Percentiles rank a stretch among this genome's conserved stretches.
Conservation (phyloP, 2,329 filamentous ascomycete genomes). For the Diaporthe aspalathi region DNA sequence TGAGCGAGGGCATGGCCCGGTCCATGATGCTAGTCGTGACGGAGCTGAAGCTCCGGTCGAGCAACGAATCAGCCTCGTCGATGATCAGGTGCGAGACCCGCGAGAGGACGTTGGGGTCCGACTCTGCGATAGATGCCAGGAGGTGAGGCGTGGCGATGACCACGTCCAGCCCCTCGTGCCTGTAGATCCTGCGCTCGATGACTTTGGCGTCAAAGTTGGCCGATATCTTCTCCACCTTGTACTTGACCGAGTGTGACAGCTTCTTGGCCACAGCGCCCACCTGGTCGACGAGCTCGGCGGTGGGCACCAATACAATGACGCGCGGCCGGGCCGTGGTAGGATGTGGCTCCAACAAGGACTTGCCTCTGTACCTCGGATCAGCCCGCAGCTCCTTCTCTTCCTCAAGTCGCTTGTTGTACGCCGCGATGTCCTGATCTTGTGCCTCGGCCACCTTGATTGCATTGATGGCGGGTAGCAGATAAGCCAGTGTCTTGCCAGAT, state of each 20-base stretch:
- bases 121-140: constrained; percentile 86
- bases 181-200: constrained; percentile 88
- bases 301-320: constrained; percentile 89
- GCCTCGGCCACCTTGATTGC: constrained; percentile 83
- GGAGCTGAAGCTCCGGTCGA: constrained; percentile 91
- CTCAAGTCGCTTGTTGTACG: constrained; percentile 66
- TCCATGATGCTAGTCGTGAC: constrained; percentile 87
- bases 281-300: constrained; percentile 90
- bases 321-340: constrained; percentile 82
- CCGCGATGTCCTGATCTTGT: constrained; percentile 67
- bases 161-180: constrained; percentile 83
- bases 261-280: constrained; percentile 84
- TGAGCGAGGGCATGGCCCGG: constrained; percentile 80
- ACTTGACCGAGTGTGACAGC: constrained; percentile 87
- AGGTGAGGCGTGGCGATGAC: constrained; percentile 90
- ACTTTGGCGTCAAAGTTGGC: constrained; percentile 79
- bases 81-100: constrained; percentile 88
- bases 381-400: constrained; percentile 68
- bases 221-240: constrained; percentile 85
- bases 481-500: constrained; percentile 95
- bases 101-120: constrained; percentile 92
- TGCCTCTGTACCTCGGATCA: constrained; percentile 65
- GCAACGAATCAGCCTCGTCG: constrained; percentile 95
- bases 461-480: constrained; percentile 86
- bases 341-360: constrained; percentile 75